Evolutionary conservation across 1,284 basidiomycete species (phyloP).

Genomic region (Puccinia hordei): DNA sequence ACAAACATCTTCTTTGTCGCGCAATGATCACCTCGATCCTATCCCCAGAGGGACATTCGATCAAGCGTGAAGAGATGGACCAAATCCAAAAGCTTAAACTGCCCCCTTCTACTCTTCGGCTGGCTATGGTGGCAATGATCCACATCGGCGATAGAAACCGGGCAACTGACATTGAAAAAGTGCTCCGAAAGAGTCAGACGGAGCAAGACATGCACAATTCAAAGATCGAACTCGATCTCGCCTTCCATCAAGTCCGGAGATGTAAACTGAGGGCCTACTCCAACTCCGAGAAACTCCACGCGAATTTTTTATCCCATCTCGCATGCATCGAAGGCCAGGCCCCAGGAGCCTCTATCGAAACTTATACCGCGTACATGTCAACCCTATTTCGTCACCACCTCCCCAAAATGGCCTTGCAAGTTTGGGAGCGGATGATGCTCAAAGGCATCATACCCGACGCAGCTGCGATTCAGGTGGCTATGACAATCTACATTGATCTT

Average conservation of each 20-base stretch:
- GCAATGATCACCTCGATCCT: slow-evolving; percentile 38
- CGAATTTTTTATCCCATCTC: slow-evolving; percentile 28
- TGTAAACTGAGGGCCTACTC: slow-evolving; percentile 42
- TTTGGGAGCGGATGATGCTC: slow-evolving; percentile 24
- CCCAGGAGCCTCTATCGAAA: slow-evolving; percentile 23
- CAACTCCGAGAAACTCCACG: slow-evolving; percentile 42
- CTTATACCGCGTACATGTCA: slow-evolving; percentile 44
- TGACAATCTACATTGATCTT: slow-evolving; percentile 40
- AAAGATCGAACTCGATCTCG: slow-evolving; percentile 31
- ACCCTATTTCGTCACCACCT: slow-evolving; percentile 37
- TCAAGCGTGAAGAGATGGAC: slow-evolving; percentile 12
- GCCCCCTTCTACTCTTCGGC: slow-evolving; percentile 27
- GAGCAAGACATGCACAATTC: slow-evolving; percentile 15
- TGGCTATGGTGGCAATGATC: slow-evolving; percentile 44
- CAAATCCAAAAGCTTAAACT: slow-evolving; percentile 34
- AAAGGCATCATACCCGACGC: slow-evolving; percentile 28
- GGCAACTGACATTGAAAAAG: slow-evolving; percentile 22
- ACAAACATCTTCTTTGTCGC: slow-evolving; percentile 32
- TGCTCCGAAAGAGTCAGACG: slow-evolving; percentile 7
- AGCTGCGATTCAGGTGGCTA: slow-evolving; percentile 47
- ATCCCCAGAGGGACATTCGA: slow-evolving; percentile 39
- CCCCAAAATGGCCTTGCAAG: slow-evolving; percentile 41
- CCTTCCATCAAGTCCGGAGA: slow-evolving; percentile 41
- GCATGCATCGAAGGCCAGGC: slow-evolving; percentile 4
- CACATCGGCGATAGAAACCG: slow-evolving; percentile 32